Evolutionary conservation across 352 stramenopile genomes (phyloP).

Genomic region (Pythium phragmiticola): DNA sequence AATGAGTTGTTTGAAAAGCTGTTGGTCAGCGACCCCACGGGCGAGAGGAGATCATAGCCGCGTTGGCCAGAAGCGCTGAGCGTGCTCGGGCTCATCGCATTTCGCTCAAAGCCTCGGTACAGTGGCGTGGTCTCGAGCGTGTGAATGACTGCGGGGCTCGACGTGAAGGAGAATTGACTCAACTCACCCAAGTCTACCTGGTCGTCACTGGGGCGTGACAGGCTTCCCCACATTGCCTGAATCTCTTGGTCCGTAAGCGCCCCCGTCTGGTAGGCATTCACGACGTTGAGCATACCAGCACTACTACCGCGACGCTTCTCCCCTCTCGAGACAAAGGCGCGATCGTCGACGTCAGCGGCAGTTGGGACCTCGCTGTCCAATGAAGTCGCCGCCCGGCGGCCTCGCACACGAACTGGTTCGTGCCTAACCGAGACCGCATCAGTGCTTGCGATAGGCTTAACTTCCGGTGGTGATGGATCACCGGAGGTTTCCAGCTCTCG

Average conservation of each 20-base stretch:
- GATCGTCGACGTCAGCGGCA: not conserved
- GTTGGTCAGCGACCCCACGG: slow-evolving; percentile 32
- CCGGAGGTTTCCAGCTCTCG: slow-evolving; percentile 6
- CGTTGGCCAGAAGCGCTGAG: not conserved
- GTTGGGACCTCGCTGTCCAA: not conserved
- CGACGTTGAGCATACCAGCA: slow-evolving; percentile 24
- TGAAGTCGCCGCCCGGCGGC: not conserved
- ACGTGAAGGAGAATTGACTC: slow-evolving; percentile 32
- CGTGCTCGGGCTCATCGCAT: not conserved
- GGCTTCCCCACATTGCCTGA: slow-evolving; percentile 29
- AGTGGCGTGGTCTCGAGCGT: slow-evolving; percentile 33
- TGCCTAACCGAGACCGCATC: slow-evolving; percentile 1
- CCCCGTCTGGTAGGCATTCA: slow-evolving; percentile 31
- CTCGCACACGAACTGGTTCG: slow-evolving; percentile 2
- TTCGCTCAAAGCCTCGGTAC: slow-evolving; percentile 30
- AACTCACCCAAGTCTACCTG: slow-evolving; percentile 33
- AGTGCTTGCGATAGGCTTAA: not conserved
- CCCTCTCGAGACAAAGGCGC: not conserved
- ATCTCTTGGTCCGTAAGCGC: slow-evolving; percentile 45
- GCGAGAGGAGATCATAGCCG: slow-evolving; percentile 51
- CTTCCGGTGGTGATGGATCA: not conserved
- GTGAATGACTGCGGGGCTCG: slow-evolving; percentile 36
- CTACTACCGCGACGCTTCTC: not conserved
- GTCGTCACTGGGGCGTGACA: slow-evolving; percentile 33
- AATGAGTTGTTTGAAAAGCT: slow-evolving; percentile 33